Percentiles rank a stretch among this genome's conserved stretches.
phyloP scores from a whole-genome alignment of 257 asterid species.

The Cinchona pubescens region DNA sequence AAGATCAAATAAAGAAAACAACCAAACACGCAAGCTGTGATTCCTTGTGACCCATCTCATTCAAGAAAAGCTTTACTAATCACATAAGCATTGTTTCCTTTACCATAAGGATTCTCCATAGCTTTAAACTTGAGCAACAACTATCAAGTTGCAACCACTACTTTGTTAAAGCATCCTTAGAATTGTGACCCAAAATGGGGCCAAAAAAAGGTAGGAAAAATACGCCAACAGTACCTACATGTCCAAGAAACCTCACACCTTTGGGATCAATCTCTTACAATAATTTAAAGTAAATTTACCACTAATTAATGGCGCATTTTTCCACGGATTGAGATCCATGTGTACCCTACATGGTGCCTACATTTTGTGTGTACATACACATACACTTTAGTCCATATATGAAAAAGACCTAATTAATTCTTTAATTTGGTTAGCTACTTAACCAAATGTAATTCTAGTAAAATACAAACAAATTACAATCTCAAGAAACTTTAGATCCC shows the following conservation, averaged over 20 bases:
- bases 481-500: background rate
- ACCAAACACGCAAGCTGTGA: background rate
- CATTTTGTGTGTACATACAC: too few relatives aligned
- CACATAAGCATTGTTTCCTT: background rate
- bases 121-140: conserved; percentile 10
- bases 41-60: conserved; percentile 3
- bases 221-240: background rate
- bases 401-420: too few relatives aligned
- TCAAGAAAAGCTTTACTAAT: background rate
- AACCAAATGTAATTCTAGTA: background rate
- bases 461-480: background rate
- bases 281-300: too few relatives aligned
- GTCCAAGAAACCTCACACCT: too few relatives aligned
- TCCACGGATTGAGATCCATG: too few relatives aligned
- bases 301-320: too few relatives aligned
- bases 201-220: background rate
- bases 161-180: background rate
- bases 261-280: too few relatives aligned
- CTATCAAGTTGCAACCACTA: background rate
- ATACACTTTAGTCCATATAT: too few relatives aligned
- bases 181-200: background rate
- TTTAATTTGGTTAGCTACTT: background rate
- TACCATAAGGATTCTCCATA: background rate
- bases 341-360: too few relatives aligned
- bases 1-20: background rate